phyloP scores from a whole-genome alignment of 768 basidiomycete species.

The Suillus discolor region DNA sequence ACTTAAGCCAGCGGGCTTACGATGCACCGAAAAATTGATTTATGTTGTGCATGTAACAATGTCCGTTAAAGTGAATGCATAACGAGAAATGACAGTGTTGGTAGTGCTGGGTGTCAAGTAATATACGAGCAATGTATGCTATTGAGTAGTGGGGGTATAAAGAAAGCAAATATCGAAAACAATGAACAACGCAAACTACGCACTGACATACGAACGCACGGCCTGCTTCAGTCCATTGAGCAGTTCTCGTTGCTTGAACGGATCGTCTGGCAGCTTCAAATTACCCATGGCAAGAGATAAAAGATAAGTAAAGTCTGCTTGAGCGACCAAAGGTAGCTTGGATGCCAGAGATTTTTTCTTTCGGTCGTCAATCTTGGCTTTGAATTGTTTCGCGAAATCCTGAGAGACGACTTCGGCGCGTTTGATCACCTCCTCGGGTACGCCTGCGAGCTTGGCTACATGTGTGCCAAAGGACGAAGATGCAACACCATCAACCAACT shows the following conservation, averaged over 20 bases:
- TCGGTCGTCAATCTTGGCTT: slow-evolving; percentile 70
- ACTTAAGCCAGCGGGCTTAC: too few species aligned
- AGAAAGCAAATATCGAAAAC: slow-evolving; percentile 3
- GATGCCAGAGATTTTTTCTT: slow-evolving; percentile 53
- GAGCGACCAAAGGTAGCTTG: slow-evolving; percentile 74
- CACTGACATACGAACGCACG: slow-evolving; percentile 28
- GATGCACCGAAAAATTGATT: neutral
- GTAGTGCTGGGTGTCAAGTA: neutral
- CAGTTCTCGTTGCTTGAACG: slow-evolving; percentile 53
- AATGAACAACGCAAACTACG: neutral
- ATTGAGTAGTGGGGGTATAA: neutral
- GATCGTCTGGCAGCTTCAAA: slow-evolving; percentile 52
- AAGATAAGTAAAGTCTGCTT: slow-evolving; percentile 90
- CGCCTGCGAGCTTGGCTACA: slow-evolving; percentile 93
- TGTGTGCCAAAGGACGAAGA: slow-evolving; percentile 91
- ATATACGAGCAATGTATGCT: neutral
- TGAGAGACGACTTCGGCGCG: slow-evolving; percentile 87
- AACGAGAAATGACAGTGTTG: neutral
- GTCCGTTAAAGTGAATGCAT: neutral
- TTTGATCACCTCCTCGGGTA: slow-evolving; percentile 81
- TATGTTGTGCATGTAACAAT: neutral
- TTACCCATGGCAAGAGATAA: slow-evolving; percentile 60
- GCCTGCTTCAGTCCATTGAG: slow-evolving; percentile 53
- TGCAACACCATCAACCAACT: slow-evolving; percentile 86
- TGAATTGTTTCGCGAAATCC: slow-evolving; percentile 88